phyloP scores from a whole-genome alignment of 2,329 filamentous ascomycete genomes.

The Cladobotryum mycophilum region DNA sequence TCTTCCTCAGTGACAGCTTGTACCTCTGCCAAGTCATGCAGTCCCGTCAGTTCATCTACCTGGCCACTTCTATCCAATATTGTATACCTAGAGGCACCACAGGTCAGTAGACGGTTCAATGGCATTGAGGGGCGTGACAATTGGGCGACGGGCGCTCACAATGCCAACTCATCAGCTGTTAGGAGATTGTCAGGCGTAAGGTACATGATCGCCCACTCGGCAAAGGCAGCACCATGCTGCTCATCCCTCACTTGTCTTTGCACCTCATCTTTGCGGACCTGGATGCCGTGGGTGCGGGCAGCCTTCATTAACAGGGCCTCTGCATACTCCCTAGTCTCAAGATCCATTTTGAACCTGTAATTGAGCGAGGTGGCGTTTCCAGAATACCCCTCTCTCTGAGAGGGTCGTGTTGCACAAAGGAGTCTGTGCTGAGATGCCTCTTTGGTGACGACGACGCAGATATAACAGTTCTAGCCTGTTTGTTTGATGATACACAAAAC shows the following conservation, averaged over 20 bases:
- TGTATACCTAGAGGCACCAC: constrained; percentile 37
- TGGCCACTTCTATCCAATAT: constrained; percentile 43
- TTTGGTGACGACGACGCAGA: too few species aligned
- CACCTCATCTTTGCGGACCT: constrained; percentile 30
- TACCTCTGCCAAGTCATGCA: constrained; percentile 40
- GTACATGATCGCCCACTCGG: constrained; percentile 44
- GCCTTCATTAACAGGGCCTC: constrained; percentile 29
- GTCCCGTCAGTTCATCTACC: constrained; percentile 38
- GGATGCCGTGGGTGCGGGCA: constrained; percentile 26
- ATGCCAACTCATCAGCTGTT: constrained; percentile 45
- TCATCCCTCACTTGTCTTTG: constrained; percentile 30
- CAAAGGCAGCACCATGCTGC: constrained; percentile 29
- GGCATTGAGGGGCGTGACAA: constrained; percentile 9
- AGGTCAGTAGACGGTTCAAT: constrained; percentile 10
- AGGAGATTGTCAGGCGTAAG: constrained; percentile 46
- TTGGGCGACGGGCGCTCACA: constrained; percentile 33
- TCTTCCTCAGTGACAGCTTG: constrained; percentile 53
- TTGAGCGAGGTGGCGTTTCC: constrained; percentile 27
- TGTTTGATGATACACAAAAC: too few species aligned
- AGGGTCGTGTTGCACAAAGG: constrained; percentile 16
- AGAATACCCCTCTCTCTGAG: constrained; percentile 5
- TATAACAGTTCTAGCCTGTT: too few species aligned
- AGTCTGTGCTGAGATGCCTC: not conserved
- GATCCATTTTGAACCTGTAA: constrained; percentile 24
- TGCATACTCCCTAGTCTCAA: constrained; percentile 22